These are phyloP conservation scores for Encephalitozoon cuniculi DNA, from an alignment of 371 early-diverging fungal genomes.

Conservation along the genomic window DNA sequence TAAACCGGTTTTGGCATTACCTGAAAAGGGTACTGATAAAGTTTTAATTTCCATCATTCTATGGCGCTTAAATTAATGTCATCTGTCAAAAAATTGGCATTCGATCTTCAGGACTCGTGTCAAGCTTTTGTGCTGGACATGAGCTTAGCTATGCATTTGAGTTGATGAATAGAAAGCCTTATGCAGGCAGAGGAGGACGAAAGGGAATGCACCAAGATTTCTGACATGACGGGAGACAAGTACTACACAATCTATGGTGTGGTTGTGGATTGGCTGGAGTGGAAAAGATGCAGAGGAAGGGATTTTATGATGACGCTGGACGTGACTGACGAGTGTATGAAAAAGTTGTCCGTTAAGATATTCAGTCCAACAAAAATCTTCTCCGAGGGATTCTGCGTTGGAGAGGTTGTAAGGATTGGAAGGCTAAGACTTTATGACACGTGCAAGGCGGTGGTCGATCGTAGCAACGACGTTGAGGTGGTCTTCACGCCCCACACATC, in stretches of 20 bases:
- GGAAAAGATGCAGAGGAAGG: conserved; percentile 2
- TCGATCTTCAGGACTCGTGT: background rate
- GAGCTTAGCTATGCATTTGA: background rate
- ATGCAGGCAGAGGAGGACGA: background rate
- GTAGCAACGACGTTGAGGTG: background rate
- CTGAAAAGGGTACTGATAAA: background rate
- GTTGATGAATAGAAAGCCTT: background rate
- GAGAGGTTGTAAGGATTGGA: background rate
- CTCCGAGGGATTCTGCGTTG: background rate
- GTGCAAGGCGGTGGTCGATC: background rate
- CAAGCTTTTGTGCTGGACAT: background rate
- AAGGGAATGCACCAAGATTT: background rate
- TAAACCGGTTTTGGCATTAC: no score
- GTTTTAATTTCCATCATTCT: background rate
- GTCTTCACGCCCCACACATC: background rate
- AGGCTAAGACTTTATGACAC: background rate
- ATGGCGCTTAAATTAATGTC: background rate
- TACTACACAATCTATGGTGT: conserved; percentile 2
- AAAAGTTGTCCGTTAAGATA: conserved; percentile 14
- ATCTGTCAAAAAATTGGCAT: background rate
- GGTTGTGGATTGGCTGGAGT: background rate
- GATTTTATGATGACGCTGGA: conserved; percentile 27
- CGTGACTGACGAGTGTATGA: conserved; percentile 6
- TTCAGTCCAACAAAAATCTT: background rate
- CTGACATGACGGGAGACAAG: background rate